Evolutionary conservation across 208 protist genomes (phyloP).

Genomic region (Trypanosomatidae sp.): DNA sequence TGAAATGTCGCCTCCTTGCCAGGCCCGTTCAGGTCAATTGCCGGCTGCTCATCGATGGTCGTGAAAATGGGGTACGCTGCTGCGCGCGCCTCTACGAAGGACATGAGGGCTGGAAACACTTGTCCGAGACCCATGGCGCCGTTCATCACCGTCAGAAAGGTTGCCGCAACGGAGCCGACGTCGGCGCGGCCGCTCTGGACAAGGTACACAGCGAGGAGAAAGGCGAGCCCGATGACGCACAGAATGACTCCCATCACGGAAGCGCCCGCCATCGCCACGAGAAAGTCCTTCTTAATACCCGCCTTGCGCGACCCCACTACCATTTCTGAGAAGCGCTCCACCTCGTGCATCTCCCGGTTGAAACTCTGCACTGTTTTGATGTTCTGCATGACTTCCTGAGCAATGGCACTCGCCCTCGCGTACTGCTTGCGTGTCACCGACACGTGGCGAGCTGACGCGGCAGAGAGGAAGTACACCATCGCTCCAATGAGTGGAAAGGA

Average conservation of each 20-base stretch:
- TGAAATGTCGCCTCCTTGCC: constrained; percentile 41
- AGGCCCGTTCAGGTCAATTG: constrained; percentile 46
- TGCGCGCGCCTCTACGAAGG: constrained; percentile 71
- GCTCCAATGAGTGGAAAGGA: constrained; percentile 61
- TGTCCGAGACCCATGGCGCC: constrained; percentile 62
- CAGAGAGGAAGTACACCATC: constrained; percentile 46
- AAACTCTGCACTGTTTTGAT: constrained; percentile 86
- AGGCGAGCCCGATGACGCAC: constrained; percentile 45
- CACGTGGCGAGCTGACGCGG: constrained; percentile 41
- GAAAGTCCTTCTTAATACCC: constrained; percentile 75
- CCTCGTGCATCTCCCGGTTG: constrained; percentile 57
- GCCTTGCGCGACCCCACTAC: constrained; percentile 38
- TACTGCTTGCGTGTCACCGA: constrained; percentile 70
- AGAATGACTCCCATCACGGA: constrained; percentile 48
- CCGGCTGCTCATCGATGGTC: constrained; percentile 70
- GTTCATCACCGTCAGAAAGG: constrained; percentile 69
- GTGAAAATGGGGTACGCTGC: constrained; percentile 78
- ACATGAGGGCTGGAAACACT: constrained; percentile 48
- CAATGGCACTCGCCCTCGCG: constrained; percentile 72
- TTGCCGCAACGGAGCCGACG: constrained; percentile 47
- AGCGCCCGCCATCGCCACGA: constrained; percentile 34
- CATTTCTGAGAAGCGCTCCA: constrained; percentile 54
- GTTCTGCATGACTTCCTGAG: constrained; percentile 85
- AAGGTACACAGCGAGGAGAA: constrained; percentile 69
- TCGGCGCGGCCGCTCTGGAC: constrained; percentile 43